These are phyloP conservation scores for Haematococcus sp. DNA, from an alignment of 139 green algal genomes.

Conservation along the genomic window DNA sequence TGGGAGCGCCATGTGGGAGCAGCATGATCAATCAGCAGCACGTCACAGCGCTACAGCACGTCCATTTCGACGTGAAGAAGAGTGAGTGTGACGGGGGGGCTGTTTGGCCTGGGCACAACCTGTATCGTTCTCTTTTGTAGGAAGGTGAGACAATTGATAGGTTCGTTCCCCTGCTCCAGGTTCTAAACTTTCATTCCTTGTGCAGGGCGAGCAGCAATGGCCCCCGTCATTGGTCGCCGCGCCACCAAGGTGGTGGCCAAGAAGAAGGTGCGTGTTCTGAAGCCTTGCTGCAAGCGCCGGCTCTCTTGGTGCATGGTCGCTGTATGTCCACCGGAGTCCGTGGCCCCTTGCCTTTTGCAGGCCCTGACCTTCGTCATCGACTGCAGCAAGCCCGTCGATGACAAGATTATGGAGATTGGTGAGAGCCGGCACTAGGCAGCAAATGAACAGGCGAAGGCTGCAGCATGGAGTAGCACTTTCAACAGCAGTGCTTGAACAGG, in stretches of 20 bases:
- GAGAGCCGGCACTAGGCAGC: conserved; percentile 5
- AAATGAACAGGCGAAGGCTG: neutral
- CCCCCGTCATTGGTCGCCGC: conserved; percentile 8
- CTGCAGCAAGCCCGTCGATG: conserved; percentile 57
- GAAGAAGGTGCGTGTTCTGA: conserved; percentile 20
- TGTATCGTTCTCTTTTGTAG: too few relatives aligned
- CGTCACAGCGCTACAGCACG: too few relatives aligned
- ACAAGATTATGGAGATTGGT: conserved; percentile 83
- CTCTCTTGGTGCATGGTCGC: neutral
- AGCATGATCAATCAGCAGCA: too few relatives aligned
- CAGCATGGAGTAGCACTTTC: neutral
- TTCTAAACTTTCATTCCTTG: too few relatives aligned
- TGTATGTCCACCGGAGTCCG: neutral
- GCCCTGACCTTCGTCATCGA: conserved; percentile 45
- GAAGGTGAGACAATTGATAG: too few relatives aligned
- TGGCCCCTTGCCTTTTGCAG: conserved; percentile 9
- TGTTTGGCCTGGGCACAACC: too few relatives aligned
- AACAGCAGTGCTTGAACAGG: too few relatives aligned
- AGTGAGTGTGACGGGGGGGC: too few relatives aligned
- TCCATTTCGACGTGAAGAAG: too few relatives aligned
- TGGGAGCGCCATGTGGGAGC: too few relatives aligned
- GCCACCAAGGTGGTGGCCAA: conserved; percentile 30
- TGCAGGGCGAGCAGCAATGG: conserved; percentile 1
- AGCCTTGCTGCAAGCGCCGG: too few relatives aligned
- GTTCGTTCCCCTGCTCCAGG: too few relatives aligned